Base-by-base conservation (phyloP, 805 yeast genomes). In the Ogataea populi-albae region DNA sequence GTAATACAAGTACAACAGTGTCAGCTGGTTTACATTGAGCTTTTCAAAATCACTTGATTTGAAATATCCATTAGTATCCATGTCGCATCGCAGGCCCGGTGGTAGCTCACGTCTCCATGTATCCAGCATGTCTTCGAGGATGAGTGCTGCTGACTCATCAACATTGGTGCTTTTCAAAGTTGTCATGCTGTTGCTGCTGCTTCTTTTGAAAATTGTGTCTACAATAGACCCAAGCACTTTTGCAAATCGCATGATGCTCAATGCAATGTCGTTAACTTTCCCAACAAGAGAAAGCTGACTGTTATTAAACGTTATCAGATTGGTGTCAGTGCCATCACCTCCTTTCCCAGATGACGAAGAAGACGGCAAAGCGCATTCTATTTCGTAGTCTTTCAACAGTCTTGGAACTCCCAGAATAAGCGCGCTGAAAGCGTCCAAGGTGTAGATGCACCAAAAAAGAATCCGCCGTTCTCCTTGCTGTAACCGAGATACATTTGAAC, bases 391-490 rank as follows among this genome's bases (percentile, higher is more conserved):
- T 50, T 82, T 82, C 18, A 87, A 61, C 31, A 86, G 61, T 44
- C 94, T 66, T 4, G 96, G 96, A 24, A 86, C 85, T 30, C 96
- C 96, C 31, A 87, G 62, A 40, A 79, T 79, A 41, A 85, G 70
- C 3, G 91, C 77, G 17, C 86, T 68, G 52, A 85, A 85, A 3
- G 79, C 71, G 55, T 88, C 96, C 45, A 88, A 66, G 19, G 79
- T 70, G 57, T 85, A 87, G 28, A 81, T 74, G 44, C 86, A 78
- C 96, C 96, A 88, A 49, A 88, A 88, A 25, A 86, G 60, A 23
- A 85, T 73, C 55, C 95, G 74, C 44, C 96, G 70, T 53, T 85
- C 86, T 43, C 89, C 88, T 59, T 83, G 93, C 64, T 82, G 89
- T 41, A 77, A 69, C 45, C 71, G 74, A 17, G 79, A 73, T 29